Evolutionary conservation across 176 grass and related monocot genomes (phyloP).

Genomic region (Themeda triandra): DNA sequence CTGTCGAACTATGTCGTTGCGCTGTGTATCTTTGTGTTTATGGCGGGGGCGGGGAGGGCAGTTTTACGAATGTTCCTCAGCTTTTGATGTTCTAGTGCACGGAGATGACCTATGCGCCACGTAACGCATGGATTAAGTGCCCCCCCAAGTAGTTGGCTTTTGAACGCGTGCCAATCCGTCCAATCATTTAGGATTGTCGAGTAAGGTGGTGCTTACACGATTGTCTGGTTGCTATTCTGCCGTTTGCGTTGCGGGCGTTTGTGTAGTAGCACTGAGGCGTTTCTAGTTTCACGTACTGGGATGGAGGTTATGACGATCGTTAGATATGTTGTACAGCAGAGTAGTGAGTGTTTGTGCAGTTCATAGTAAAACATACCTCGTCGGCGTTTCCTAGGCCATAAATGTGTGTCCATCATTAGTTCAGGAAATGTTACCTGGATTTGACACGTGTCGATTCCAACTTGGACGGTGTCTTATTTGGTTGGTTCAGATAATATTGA

Average conservation of each 20-base stretch:
- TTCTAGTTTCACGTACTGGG: conserved; percentile 9
- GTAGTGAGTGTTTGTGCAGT: not conserved
- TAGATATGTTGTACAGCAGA: not conserved
- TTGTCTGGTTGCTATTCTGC: not conserved
- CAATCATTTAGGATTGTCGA: not conserved
- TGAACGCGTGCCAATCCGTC: not conserved
- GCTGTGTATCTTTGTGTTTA: not conserved
- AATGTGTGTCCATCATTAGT: not conserved
- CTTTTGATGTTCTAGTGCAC: not conserved
- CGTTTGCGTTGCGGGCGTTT: not conserved
- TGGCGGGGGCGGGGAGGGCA: not conserved
- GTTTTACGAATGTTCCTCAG: not conserved
- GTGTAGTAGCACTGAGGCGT: not conserved
- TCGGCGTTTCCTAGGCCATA: not conserved
- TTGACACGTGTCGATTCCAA: not conserved
- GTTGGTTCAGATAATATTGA: not conserved
- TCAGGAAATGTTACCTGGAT: not conserved
- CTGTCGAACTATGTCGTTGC: not conserved
- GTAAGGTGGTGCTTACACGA: not conserved
- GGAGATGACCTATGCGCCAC: not conserved
- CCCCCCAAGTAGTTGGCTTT: not conserved
- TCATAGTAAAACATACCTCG: not conserved
- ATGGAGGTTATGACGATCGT: not conserved
- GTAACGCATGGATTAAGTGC: not conserved
- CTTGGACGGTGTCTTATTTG: conserved; percentile 4